phyloP scores from a whole-genome alignment of 2,329 filamentous ascomycete species.

The Westerdykella ornata region DNA sequence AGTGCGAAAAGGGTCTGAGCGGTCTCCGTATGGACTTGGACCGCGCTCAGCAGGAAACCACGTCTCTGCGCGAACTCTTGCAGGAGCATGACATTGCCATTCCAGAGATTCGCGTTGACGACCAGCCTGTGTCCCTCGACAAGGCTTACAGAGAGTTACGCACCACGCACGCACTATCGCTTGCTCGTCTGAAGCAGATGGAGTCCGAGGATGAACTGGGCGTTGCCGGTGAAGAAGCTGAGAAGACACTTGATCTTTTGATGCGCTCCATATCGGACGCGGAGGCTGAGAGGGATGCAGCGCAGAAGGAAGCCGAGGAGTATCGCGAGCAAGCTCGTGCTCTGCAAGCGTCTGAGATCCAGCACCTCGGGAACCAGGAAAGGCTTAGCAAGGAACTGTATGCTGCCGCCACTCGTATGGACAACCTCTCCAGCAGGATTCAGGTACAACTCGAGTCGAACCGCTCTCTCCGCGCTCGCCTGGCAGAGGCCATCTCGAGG shows the following conservation, averaged over 20 bases:
- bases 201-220: conserved; percentile 45
- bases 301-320: conserved; percentile 56
- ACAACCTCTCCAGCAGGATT: conserved; percentile 72
- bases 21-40: conserved; percentile 96
- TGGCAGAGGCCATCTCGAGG: conserved; percentile 71
- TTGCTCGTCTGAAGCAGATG: conserved; percentile 60
- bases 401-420: conserved; percentile 68
- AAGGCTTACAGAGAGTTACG: conserved; percentile 70
- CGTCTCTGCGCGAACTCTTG: conserved; percentile 70
- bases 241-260: conserved; percentile 57
- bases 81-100: conserved; percentile 76
- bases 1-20: conserved; percentile 81
- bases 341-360: conserved; percentile 52
- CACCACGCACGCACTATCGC: conserved; percentile 59
- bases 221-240: conserved; percentile 45
- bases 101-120: conserved; percentile 50
- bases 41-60: conserved; percentile 86
- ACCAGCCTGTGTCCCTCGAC: conserved; percentile 62
- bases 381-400: conserved; percentile 63
- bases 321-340: conserved; percentile 57
- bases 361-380: conserved; percentile 53
- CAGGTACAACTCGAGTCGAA: conserved; percentile 75
- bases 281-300: conserved; percentile 65
- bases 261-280: conserved; percentile 63
- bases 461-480: conserved; percentile 63